Base-by-base conservation (phyloP, 768 basidiomycete genomes). In the Coprinopsis strossmayeri region DNA sequence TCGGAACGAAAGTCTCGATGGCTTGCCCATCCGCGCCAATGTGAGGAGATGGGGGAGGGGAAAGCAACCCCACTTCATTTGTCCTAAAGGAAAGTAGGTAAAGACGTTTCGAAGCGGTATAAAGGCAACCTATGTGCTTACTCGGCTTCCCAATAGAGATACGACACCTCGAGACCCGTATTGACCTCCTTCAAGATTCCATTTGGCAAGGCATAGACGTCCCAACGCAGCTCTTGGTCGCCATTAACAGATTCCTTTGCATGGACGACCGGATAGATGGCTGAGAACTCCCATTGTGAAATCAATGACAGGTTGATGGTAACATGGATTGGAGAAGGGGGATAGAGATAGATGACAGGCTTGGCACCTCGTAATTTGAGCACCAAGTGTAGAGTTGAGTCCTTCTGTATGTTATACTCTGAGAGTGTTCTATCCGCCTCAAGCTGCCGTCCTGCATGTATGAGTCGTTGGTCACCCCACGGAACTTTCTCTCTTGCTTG, bases 381-480 rank as follows among this genome's bases (percentile, higher is more conserved):
- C 5, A n/a, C 4, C 4, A 52, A 20, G 17, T 48, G 5, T 26
- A 52, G 20, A 2, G 32, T 20, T 21, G 26, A 25, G 2, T 42
- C 45, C 1, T 35, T 27, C 37, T 34, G 3, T 1, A 56, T 25
- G 3, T 42, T 35, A 17, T 49, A 49, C 18, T 42, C 39, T n/a
- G 41, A 23, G 18, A 35, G 3, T 4, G 27, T 30, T 9, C 15
- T 11, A 30, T 17, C 21, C 11, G 18, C 18, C 70, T 97, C 93
- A 49, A 97, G 82, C 69, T 96, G 95, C 78, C 96, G 96, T 47
- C 94, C 95, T 50, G 93, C 93, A 57, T 95, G 92, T 67, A 94
- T 93, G 53, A 96, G 77, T 49, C 91, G 85, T 62, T 96, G 91
- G 66, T 93, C 91, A 66, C 93, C 93, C 53, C 91, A 91, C 50